Conservation (phyloP, 257 asterid species). For the Petunia axillaris region DNA sequence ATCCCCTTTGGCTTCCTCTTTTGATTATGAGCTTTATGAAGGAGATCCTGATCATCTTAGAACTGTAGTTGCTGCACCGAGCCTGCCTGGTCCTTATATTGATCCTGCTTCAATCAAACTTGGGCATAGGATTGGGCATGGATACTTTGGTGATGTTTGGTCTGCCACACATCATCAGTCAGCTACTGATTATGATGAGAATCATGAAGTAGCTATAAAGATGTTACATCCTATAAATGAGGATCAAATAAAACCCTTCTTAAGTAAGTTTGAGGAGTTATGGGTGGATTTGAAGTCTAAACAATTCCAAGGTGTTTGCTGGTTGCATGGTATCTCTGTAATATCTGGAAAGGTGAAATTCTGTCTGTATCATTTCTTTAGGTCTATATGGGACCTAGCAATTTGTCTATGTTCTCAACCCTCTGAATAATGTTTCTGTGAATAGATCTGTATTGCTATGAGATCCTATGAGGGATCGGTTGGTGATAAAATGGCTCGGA, state of each 20-base stretch:
- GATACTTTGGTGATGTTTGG: constrained; percentile 74
- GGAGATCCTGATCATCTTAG: constrained; percentile 52
- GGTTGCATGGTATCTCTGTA: constrained; percentile 67
- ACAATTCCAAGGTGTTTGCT: constrained; percentile 54
- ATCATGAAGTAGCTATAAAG: constrained; percentile 69
- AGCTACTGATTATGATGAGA: constrained; percentile 55
- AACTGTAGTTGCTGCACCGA: constrained; percentile 40
- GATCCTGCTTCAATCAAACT: constrained; percentile 57
- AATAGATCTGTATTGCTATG: constrained; percentile 59
- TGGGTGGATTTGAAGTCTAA: constrained; percentile 47
- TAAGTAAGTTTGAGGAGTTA: constrained; percentile 42
- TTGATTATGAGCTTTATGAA: constrained; percentile 47
- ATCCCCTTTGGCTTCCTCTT: constrained; percentile 29
- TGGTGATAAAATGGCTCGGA: constrained; percentile 55
- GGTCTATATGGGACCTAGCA: constrained; percentile 5
- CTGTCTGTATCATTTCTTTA: constrained; percentile 3
- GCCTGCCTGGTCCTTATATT: constrained; percentile 33
- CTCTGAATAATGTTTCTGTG: constrained; percentile 27
- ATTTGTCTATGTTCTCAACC: background rate
- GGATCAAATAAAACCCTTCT: constrained; percentile 41
- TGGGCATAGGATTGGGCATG: constrained; percentile 66
- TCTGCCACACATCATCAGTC: constrained; percentile 67
- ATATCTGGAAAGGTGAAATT: constrained; percentile 45
- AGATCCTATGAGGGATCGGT: constrained; percentile 63
- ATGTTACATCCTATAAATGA: constrained; percentile 55